A percentile compares a stretch with the other conserved stretches of the same genome.
Evolutionary conservation across 2,329 filamentous ascomycete genomes (phyloP).

Genomic region (Microdochium bolleyi): DNA sequence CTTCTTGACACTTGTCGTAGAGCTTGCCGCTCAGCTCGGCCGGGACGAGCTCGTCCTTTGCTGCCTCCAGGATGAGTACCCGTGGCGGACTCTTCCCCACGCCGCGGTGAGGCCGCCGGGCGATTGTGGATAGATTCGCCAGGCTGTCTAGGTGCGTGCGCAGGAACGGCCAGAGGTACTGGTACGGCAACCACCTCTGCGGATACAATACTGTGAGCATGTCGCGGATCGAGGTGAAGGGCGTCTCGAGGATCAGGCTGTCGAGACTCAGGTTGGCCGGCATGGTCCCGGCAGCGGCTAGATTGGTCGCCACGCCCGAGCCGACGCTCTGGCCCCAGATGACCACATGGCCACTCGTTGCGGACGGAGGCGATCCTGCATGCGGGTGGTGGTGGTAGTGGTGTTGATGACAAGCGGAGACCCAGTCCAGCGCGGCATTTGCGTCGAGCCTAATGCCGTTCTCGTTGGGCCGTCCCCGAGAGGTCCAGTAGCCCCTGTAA

Average conservation of each 20-base stretch:
- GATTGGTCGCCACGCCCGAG: constrained; percentile 59
- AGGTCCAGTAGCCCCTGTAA: constrained; percentile 74
- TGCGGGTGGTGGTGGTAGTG: not conserved
- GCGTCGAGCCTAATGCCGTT: constrained; percentile 62
- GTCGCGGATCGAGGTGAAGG: constrained; percentile 60
- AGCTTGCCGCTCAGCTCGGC: constrained; percentile 37
- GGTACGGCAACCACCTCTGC: constrained; percentile 73
- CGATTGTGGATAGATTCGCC: constrained; percentile 38
- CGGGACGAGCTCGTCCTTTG: constrained; percentile 52
- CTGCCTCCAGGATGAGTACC: constrained; percentile 46
- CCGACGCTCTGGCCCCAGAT: constrained; percentile 77
- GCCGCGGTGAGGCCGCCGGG: constrained; percentile 15
- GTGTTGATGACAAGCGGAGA: constrained; percentile 22
- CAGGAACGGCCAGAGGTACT: constrained; percentile 66
- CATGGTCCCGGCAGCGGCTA: constrained; percentile 34
- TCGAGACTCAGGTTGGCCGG: constrained; percentile 29
- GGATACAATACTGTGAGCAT: constrained; percentile 71
- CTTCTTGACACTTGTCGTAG: constrained; percentile 35
- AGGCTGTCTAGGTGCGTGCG: constrained; percentile 53
- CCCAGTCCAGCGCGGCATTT: constrained; percentile 56
- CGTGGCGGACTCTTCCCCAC: constrained; percentile 18
- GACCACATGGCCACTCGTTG: constrained; percentile 31
- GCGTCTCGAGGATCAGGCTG: constrained; percentile 64
- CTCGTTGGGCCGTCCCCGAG: constrained; percentile 62
- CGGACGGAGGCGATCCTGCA: constrained; percentile 5